Percentiles rank a stretch among this genome's conserved stretches.
These are phyloP conservation scores for Trypanosoma melophagium DNA, from an alignment of 208 protist species.

Conservation along the genomic window DNA sequence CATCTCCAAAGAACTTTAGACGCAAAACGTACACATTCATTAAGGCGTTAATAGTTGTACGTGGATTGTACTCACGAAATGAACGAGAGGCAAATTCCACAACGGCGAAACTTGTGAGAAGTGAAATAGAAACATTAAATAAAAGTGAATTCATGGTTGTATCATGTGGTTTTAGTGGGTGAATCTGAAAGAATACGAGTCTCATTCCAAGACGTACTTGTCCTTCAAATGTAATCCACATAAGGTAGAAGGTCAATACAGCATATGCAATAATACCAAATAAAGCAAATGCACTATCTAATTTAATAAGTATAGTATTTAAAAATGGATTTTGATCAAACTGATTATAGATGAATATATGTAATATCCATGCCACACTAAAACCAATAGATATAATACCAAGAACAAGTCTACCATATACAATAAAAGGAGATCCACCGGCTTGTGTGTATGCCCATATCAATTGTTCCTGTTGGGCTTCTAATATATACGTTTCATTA, in stretches of 20 bases:
- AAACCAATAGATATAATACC: constrained; percentile 31
- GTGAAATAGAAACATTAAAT: constrained; percentile 70
- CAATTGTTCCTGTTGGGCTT: constrained; percentile 28
- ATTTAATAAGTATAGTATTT: constrained; percentile 40
- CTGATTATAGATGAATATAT: constrained; percentile 61
- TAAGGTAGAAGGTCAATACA: constrained; percentile 64
- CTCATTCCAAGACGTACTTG: constrained; percentile 68
- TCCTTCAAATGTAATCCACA: constrained; percentile 67
- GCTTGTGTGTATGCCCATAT: constrained; percentile 31
- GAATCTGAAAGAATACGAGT: constrained; percentile 45
- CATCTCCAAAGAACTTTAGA: constrained; percentile 27
- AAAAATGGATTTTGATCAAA: constrained; percentile 45
- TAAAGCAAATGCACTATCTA: constrained; percentile 58
- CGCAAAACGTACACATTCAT: constrained; percentile 42
- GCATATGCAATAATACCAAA: constrained; percentile 65
- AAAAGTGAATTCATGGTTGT: constrained; percentile 88
- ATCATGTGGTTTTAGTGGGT: constrained; percentile 50
- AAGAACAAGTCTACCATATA: constrained; percentile 25
- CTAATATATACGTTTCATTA: constrained; percentile 33
- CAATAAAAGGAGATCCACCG: constrained; percentile 29
- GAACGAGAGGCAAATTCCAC: constrained; percentile 59
- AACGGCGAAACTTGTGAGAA: constrained; percentile 59
- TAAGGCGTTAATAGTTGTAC: constrained; percentile 35
- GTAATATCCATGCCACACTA: constrained; percentile 52
- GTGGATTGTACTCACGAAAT: constrained; percentile 55